Conservation (phyloP, 116 monocot species). For the Posidonia oceanica region DNA sequence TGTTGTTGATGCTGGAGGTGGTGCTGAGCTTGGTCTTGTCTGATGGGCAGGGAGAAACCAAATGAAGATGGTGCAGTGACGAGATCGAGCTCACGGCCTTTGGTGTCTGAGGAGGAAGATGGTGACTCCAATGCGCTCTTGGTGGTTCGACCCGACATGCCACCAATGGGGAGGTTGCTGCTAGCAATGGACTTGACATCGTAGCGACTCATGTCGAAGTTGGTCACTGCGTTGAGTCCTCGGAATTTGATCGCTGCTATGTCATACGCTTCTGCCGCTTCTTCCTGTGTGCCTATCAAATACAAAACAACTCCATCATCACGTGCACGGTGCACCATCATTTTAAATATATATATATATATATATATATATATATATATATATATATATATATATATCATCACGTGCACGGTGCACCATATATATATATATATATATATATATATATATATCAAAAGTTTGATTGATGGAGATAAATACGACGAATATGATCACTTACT, state of each 20-base stretch:
- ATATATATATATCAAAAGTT: too few species aligned
- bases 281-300: slow-evolving; percentile 75
- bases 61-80: slow-evolving; percentile 10
- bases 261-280: slow-evolving; percentile 96
- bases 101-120: slow-evolving; percentile 30
- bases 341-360: too few species aligned
- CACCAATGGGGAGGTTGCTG: slow-evolving; percentile 67
- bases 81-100: slow-evolving; percentile 12
- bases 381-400: too few species aligned
- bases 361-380: too few species aligned
- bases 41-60: slow-evolving; percentile 23
- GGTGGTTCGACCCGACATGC: slow-evolving; percentile 29
- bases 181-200: slow-evolving; percentile 75
- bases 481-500: slow-evolving; percentile 30
- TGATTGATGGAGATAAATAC: neutral
- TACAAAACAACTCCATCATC: neutral
- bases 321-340: neutral
- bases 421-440: too few species aligned
- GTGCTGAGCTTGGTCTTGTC: slow-evolving; percentile 1
- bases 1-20: slow-evolving; percentile 21
- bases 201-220: slow-evolving; percentile 96
- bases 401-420: neutral
- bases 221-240: slow-evolving; percentile 87
- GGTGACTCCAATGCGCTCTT: slow-evolving; percentile 21
- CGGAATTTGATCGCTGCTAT: slow-evolving; percentile 97